phyloP scores from a whole-genome alignment of 2,329 filamentous ascomycete species.

The Leptographium lundbergii region DNA sequence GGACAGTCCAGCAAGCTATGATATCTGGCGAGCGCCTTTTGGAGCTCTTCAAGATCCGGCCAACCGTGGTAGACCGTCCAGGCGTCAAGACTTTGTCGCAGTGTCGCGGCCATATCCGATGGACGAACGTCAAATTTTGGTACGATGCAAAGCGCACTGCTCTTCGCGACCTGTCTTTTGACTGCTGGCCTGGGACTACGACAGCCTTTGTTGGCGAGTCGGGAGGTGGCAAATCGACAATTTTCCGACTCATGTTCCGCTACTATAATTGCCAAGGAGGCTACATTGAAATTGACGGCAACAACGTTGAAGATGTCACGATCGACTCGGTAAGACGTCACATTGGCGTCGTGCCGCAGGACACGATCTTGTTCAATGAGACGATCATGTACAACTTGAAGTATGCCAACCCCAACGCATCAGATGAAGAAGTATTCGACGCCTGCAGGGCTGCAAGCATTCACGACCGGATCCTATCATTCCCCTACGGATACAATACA shows the following conservation, averaged over 20 bases:
- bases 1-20: conserved; percentile 91
- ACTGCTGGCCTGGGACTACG: conserved; percentile 78
- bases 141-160: conserved; percentile 83
- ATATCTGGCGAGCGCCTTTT: conserved; percentile 93
- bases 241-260: conserved; percentile 90
- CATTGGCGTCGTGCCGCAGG: conserved; percentile 94
- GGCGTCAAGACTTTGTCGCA: conserved; percentile 47
- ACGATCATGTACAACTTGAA: conserved; percentile 42
- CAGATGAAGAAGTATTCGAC: conserved; percentile 35
- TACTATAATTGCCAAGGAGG: conserved; percentile 84
- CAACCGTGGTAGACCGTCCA: conserved; percentile 72
- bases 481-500: conserved; percentile 39
- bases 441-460: conserved; percentile 42
- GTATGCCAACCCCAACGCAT: conserved; percentile 35
- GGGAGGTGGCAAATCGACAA: conserved; percentile 90
- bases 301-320: conserved; percentile 72
- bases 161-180: conserved; percentile 71
- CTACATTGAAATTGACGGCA: conserved; percentile 71
- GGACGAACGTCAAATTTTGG: conserved; percentile 79
- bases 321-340: conserved; percentile 86
- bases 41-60: conserved; percentile 91
- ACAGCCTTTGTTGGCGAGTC: conserved; percentile 95
- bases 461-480: conserved; percentile 39
- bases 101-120: conserved; percentile 73
- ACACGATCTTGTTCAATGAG: conserved; percentile 59